Percentiles rank a stretch among this genome's conserved stretches.
Evolutionary conservation across 108 stramenopile genomes (phyloP).

Genomic region (Schizochytrium sp.): DNA sequence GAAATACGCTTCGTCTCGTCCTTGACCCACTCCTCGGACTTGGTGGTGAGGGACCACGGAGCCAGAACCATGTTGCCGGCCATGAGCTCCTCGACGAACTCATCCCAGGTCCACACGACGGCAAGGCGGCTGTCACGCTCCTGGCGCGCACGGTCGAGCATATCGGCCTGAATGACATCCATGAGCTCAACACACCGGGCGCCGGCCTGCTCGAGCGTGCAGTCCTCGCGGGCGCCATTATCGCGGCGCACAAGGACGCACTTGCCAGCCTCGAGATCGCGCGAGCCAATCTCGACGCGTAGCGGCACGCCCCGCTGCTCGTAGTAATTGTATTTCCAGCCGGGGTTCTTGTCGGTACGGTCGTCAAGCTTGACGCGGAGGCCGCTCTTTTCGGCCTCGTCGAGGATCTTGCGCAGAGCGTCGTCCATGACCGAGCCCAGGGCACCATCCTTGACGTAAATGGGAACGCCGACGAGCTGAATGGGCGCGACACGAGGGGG

Average conservation of each 20-base stretch:
- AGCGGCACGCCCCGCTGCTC: conserved; percentile 99
- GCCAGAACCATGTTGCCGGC: conserved; percentile 86
- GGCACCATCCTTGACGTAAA: conserved; percentile 52
- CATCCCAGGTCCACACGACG: conserved; percentile 88
- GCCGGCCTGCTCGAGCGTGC: conserved; percentile 39
- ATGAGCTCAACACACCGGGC: conserved; percentile 47
- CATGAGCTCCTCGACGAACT: conserved; percentile 94
- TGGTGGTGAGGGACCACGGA: conserved; percentile 85
- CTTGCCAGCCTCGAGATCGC: conserved; percentile 64
- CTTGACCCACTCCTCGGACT: conserved; percentile 98
- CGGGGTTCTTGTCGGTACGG: conserved; percentile 87
- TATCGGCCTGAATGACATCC: conserved; percentile 73
- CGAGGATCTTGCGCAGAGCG: conserved; percentile 38
- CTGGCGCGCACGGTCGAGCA: conserved; percentile 78
- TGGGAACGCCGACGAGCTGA: conserved; percentile 91
- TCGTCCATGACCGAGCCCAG: conserved; percentile 66
- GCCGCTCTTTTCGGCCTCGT: conserved; percentile 44
- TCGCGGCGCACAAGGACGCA: conserved; percentile 18
- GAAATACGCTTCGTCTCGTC: conserved; percentile 59
- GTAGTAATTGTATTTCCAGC: conserved; percentile 99
- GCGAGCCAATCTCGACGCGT: conserved; percentile 93
- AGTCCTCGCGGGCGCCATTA: conserved; percentile 34
- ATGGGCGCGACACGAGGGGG: conserved; percentile 90
- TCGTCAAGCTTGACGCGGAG: conserved; percentile 85
- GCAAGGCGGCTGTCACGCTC: conserved; percentile 81